Percentiles rank a stretch among this genome's conserved stretches.
These are phyloP conservation scores for Aphanomyces invadans DNA, from an alignment of 352 stramenopile species.

Conservation along the genomic window DNA sequence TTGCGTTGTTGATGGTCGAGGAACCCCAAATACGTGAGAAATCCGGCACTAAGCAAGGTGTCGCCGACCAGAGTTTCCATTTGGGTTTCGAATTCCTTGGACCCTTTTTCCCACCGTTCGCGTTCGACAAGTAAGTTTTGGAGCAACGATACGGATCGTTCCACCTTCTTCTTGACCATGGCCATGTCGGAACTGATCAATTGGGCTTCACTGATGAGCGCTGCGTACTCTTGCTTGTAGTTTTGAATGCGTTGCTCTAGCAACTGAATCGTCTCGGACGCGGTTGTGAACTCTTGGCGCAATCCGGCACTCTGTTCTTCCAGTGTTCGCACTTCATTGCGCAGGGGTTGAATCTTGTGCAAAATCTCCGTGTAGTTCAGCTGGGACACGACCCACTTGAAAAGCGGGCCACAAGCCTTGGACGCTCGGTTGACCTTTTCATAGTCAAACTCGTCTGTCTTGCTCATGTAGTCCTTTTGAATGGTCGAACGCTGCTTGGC, in stretches of 20 bases:
- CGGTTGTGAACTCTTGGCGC: constrained; percentile 86
- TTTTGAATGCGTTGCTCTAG: constrained; percentile 95
- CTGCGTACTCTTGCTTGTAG: constrained; percentile 99
- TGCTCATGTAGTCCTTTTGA: constrained; percentile 93
- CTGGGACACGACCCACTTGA: constrained; percentile 98
- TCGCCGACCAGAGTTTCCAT: constrained; percentile 97
- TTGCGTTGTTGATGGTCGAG: constrained; percentile 97
- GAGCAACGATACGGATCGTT: constrained; percentile 95
- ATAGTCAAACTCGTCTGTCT: constrained; percentile 83
- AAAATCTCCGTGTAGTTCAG: constrained; percentile 98
- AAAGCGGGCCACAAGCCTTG: constrained; percentile 97
- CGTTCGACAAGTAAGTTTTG: constrained; percentile 97
- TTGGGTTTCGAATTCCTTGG: constrained; percentile 95
- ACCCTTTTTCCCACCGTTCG: constrained; percentile 95
- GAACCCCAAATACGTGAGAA: constrained; percentile 98
- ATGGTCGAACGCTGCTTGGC: constrained; percentile 92
- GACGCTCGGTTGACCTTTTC: constrained; percentile 90
- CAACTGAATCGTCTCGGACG: constrained; percentile 89
- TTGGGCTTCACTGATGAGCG: constrained; percentile 96
- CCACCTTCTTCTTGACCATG: constrained; percentile 94
- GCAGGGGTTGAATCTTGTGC: constrained; percentile 97
- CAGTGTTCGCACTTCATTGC: constrained; percentile 97
- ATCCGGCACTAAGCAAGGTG: constrained; percentile 92
- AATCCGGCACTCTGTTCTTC: constrained; percentile 91
- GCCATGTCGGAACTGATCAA: constrained; percentile 98